Base-by-base conservation (phyloP, 306 rosid genomes). In the Fragaria ananassa region DNA sequence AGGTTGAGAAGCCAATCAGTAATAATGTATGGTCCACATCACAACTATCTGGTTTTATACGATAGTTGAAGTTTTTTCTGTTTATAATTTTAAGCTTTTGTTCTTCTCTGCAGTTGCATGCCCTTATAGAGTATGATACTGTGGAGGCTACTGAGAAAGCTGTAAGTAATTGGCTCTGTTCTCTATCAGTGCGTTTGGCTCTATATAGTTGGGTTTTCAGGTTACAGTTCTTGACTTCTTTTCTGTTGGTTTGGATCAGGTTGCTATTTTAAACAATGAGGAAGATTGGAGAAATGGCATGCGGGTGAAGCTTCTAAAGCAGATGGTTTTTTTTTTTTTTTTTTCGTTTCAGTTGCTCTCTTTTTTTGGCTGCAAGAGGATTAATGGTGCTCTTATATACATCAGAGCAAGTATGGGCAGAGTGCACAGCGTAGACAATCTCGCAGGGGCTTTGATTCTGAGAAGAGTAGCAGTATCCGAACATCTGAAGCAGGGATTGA, bases 251-350 rank as follows among this genome's bases (percentile, higher is more conserved):
- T 6, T 74, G 63, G 46, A 25, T 74, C 78, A 96, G 99, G 98
- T 85, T 82, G 89, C 90, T 68, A 85, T 90, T 76, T 85, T 96
- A 72, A 93, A 88, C 56, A 76, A 96, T 64, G 91, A 89, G 76
- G 83, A 79, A 82, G 98, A 96, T 82, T 96, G 99, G 99, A 89
- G 99, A 84, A 91, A 86, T 85, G 94, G 99, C 87, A 81, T 96
- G 98, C 90, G 82, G 21, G 99, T 96, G 84, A 96, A 96, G 90
- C 82, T 83, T 80, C 90, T 96, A 74, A 91, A 89, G 78, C 85
- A 61, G 74, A 76, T 72, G 98, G 99, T 96, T 72, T 71, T 44
- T n/a, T 21, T 50, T 15, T 29, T 37, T 23, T 12, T 60, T 0
- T 37, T 23, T 12, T 60, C 0, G 23, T 72, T 63, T 14, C 75